A percentile compares a stretch with the other conserved stretches of the same genome.
These are phyloP conservation scores for Theileria luwenshuni DNA, from an alignment of 169 alveolate genomes.

Conservation along the genomic window DNA sequence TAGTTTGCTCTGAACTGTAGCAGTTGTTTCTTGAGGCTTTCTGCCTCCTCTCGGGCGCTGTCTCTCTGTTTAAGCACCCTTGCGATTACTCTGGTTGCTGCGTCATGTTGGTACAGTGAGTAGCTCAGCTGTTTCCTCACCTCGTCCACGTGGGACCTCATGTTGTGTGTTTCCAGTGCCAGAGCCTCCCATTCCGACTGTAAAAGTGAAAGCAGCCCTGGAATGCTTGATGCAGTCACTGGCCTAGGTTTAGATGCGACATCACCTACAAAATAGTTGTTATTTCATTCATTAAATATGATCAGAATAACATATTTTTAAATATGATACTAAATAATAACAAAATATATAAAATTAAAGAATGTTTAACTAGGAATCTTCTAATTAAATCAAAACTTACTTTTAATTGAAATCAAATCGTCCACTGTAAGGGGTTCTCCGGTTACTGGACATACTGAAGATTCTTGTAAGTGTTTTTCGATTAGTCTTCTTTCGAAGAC, in stretches of 20 bases:
- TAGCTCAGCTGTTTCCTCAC: slow-evolving; percentile 93
- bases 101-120: slow-evolving; percentile 96
- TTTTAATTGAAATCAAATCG: slow-evolving; percentile 76
- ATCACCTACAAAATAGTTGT: slow-evolving; percentile 56
- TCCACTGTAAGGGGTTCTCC: slow-evolving; percentile 76
- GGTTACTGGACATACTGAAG: slow-evolving; percentile 81
- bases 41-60: slow-evolving; percentile 85
- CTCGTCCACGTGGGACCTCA: slow-evolving; percentile 85
- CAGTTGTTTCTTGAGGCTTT: slow-evolving; percentile 77
- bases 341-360: background rate
- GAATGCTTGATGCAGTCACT: slow-evolving; percentile 88
- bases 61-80: slow-evolving; percentile 93
- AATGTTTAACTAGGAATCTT: background rate
- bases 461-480: slow-evolving; percentile 79
- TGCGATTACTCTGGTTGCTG: slow-evolving; percentile 97
- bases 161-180: slow-evolving; percentile 89
- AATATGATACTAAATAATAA: no score
- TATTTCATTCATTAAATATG: no score
- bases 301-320: no score
- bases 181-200: slow-evolving; percentile 96
- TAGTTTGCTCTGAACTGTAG: slow-evolving; percentile 69
- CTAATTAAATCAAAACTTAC: slow-evolving; percentile 30
- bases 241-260: slow-evolving; percentile 89
- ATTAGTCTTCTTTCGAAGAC: slow-evolving; percentile 81
- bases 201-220: slow-evolving; percentile 89